phyloP scores from a whole-genome alignment of 805 yeast species.

The Saccharomycopsis vini region DNA sequence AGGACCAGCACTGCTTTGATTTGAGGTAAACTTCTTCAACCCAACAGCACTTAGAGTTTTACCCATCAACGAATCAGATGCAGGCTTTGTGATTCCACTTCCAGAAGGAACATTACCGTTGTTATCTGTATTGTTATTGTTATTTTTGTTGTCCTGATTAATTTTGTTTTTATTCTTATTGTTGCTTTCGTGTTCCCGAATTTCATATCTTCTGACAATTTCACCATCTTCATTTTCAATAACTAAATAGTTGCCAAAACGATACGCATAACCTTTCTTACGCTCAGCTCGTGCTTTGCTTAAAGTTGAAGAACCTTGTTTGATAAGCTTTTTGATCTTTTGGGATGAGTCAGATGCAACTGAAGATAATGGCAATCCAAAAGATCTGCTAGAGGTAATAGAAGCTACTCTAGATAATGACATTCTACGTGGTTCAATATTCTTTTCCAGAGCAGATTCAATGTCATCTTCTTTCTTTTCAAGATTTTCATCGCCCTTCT shows the following conservation, averaged over 20 bases:
- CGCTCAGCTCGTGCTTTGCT: no score
- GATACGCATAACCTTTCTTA: constrained; percentile 54
- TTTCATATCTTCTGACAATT: constrained; percentile 69
- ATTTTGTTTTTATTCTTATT: background rate
- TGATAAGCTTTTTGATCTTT: background rate
- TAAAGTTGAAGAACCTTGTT: background rate
- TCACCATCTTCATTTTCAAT: constrained; percentile 93
- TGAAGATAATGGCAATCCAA: background rate
- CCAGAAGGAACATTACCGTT: no score
- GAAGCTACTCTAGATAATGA: no score
- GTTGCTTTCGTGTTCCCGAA: constrained; percentile 50
- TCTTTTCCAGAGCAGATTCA: no score
- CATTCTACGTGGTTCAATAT: no score
- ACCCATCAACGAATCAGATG: constrained; percentile 12
- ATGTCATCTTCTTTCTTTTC: background rate
- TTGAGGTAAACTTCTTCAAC: constrained; percentile 10
- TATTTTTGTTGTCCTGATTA: no score
- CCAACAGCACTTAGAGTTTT: constrained; percentile 17
- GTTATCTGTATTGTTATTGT: no score
- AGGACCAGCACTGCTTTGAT: no score
- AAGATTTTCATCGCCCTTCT: background rate
- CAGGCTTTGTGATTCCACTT: no score
- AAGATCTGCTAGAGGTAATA: background rate
- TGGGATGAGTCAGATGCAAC: background rate
- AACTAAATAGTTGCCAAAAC: constrained; percentile 65